Base-by-base conservation (phyloP, 441 rosid species). In the Euphorbia celastroides region DNA sequence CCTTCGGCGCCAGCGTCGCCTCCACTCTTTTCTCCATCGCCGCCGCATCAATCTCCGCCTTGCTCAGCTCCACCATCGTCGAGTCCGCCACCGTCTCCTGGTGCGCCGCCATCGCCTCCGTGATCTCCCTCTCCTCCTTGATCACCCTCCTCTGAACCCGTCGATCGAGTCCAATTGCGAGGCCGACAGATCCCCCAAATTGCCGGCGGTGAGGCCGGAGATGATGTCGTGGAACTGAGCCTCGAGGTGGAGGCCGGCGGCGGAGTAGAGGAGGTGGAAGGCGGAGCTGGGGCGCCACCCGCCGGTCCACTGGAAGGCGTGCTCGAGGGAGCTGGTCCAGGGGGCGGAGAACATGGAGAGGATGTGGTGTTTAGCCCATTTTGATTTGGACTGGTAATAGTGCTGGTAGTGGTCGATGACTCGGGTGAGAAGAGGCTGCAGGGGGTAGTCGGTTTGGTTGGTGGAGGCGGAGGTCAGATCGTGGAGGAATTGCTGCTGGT, bases 241-340 rank as follows among this genome's bases (percentile, higher is more conserved):
- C 62, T 77, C 82, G 0, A 84, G 68, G 54, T 84, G 81, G 36
- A 75, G 26, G 12, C 86, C 82, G 2, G 83, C 79, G 48, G 77
- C 78, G 13, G 83, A 84, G 74, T 79, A 79, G 63, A 84, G 77
- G 64, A 84, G 62, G 72, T 84, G 86, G 64, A 84, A 79, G 25
- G 85, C 82, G 77, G 60, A 69, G 70, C 68, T 68, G 7, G 85
- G 85, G 19, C 84, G 68, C 89, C 89, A 82, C 17, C 81, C 75
- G 13, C 68, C 71, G 27, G 62, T 72, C 71, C 75, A 72, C 2
- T 60, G 67, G 19, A 72, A 72, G 7, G 81, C 81, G 4, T 71
- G 75, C 73, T 84, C 84, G 0, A 84, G 72, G 1, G 63, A 56
- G 64, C 77, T 82, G 42, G 50, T 69, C 89, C 89, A 81, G 7